Evolutionary conservation across 2,329 filamentous ascomycete species (phyloP), one percentile per base, ranked within the genome.

Genomic region (Trichoderma gracile): DNA sequence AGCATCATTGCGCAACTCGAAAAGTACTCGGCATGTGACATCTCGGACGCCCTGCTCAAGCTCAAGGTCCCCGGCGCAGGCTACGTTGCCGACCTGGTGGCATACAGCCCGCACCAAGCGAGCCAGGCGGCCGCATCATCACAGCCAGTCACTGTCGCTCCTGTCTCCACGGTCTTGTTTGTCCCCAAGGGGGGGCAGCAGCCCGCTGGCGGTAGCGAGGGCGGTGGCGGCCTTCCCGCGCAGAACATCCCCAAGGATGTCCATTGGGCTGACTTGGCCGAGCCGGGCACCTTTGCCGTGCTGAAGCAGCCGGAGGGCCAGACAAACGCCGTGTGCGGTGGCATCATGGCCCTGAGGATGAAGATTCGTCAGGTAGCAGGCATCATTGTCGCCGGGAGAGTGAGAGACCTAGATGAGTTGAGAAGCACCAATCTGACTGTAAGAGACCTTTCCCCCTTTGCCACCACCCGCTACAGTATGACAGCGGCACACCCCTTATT

Each of bases 311-410:
- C 89, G 0, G 71, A 78, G 0, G 81, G 80, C 0, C 89, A 92
- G 73, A 82, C 81, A 58, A 91, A 90, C 75, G 90, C 90, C 6
- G 82, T 91, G 8, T 82, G 91, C 6, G 90, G 90, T n/a, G 90
- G 90, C 19, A 91, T 93, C 68, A 90, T 92, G 84, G 90, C 88
- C 5, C 78, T 84, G 33, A 81, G 90, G 21, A 89, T 92, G 83
- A 86, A 86, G 70, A 73, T 82, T 15, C 79, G 88, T 12, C 84
- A 84, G 15, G 84, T 84, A 19, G 79, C 80, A 68, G 89, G 82
- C 3, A 82, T 89, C 12, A 77, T 92, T n/a, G 86, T 91, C 8
- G 82, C 86, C 68, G 90, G 90, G 1, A 79, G 89, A 45, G 84
- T 89, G 6, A 81, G 90, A 66, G 90, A 93, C 77, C 70, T 92